Evolutionary conservation across 352 stramenopile species (phyloP), one percentile per base, ranked within the genome.

Genomic region (Pythium chondricola): DNA sequence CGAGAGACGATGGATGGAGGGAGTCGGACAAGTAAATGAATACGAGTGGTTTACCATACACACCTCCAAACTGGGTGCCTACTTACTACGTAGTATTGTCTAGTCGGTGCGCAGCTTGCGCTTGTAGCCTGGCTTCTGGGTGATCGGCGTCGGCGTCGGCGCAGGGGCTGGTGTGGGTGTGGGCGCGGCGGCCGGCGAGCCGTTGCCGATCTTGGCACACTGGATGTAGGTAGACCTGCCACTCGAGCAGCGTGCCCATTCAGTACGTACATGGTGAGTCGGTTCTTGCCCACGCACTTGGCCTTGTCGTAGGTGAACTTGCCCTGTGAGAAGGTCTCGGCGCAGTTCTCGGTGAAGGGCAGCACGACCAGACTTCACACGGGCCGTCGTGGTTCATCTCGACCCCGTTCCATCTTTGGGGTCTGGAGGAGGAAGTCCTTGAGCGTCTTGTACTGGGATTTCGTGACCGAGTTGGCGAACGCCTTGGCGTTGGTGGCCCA

Each of bases 201-300:
- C 37, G 37, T 24, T 43, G 10, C 37, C 37, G 20, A 43, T 43
- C 18, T 43, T 43, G 40, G 25, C 40, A 18, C 40, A 46, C 22
- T 46, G 21, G 40, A 33, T 55, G 54, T 82, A n/a, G n/a, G n/a
- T n/a, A 79, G 36, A 83, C 56, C 56, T 83, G 67, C 67, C 67
- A 83, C 24, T 55, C 55, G 16, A 43, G 6, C 9, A 51, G 67
- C 58, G 75, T 65, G 6, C 50, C 63, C 20, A 79, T 43, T 68
- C 71, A 83, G 54, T 69, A 76, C 37, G 54, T 69, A 76, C 37
- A 71, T 65, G 2, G 63, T 74, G 8, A 79, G 60, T 0, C 61
- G 51, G 35, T 64, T 67, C 14, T 67, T 67, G 32, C 54, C 48
- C 35, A 39, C 52, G 37, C 67, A 78, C 18, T 63, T 53, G 22